These are phyloP conservation scores for Hypoxylon sp. DNA, from an alignment of 2,329 filamentous ascomycete species.

Conservation along the genomic window DNA sequence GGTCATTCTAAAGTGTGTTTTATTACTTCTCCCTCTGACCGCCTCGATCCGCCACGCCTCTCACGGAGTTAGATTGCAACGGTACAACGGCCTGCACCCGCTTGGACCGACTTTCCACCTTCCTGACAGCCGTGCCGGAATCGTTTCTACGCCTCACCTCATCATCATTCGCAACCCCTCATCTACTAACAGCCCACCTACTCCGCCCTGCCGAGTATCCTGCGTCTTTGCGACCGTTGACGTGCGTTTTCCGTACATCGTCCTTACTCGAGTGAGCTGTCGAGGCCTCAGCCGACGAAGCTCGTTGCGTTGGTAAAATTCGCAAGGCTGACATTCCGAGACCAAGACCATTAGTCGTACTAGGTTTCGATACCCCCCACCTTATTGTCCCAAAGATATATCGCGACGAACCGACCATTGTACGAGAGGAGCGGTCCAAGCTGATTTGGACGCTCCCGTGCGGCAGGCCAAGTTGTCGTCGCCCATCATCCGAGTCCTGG, in stretches of 20 bases:
- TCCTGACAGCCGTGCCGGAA: conserved; percentile 33
- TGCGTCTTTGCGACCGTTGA: conserved; percentile 15
- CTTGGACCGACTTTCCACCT: conserved; percentile 39
- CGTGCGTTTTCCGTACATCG: not conserved
- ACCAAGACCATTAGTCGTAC: conserved; percentile 29
- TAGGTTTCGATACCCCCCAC: conserved; percentile 23
- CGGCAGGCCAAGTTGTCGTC: conserved; percentile 50
- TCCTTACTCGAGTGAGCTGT: conserved; percentile 1
- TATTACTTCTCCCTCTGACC: conserved; percentile 2
- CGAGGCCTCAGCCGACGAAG: conserved; percentile 23
- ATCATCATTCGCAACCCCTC: conserved; percentile 27
- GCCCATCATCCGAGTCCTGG: conserved; percentile 50
- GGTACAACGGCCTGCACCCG: conserved; percentile 47
- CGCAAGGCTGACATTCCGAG: conserved; percentile 40
- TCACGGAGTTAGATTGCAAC: conserved; percentile 30
- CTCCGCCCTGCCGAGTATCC: not conserved
- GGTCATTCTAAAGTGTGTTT: conserved; percentile 2
- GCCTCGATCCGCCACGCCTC: conserved; percentile 3
- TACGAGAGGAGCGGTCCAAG: conserved; percentile 42
- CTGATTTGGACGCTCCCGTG: conserved; percentile 42
- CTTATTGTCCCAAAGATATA: conserved; percentile 30
- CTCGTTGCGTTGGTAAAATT: conserved; percentile 2
- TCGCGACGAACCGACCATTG: conserved; percentile 5
- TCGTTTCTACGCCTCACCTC: conserved; percentile 33
- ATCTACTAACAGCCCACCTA: conserved; percentile 20